Percentiles rank a stretch among this genome's conserved stretches.
Evolutionary conservation across 2,329 filamentous ascomycete genomes (phyloP).

Genomic region (Claviceps sp.): DNA sequence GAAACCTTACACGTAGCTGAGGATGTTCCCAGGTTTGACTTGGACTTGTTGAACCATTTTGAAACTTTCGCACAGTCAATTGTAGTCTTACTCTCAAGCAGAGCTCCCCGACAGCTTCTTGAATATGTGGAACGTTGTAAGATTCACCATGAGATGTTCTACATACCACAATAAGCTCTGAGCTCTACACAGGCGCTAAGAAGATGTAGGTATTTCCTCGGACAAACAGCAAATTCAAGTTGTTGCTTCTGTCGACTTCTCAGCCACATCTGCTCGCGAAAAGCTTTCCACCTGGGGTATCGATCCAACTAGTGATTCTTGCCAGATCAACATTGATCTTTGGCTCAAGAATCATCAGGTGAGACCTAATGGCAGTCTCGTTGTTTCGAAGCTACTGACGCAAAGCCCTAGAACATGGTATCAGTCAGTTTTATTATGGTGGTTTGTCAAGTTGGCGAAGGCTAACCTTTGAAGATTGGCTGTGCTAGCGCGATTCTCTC

Average conservation of each 20-base stretch:
- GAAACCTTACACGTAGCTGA: slow-evolving; percentile 64
- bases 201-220: neutral
- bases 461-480: slow-evolving; percentile 41
- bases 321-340: neutral
- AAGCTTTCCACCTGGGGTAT: neutral
- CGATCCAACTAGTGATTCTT: neutral
- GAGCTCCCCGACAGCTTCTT: slow-evolving; percentile 28
- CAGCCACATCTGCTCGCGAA: slow-evolving; percentile 2
- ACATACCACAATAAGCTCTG: neutral
- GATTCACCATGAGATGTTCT: neutral
- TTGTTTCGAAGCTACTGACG: neutral
- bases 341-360: neutral
- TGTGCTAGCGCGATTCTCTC: slow-evolving; percentile 81
- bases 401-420: slow-evolving; percentile 61
- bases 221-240: neutral
- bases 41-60: slow-evolving; percentile 53
- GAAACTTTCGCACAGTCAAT: slow-evolving; percentile 42
- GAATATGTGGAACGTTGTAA: slow-evolving; percentile 6
- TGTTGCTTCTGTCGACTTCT: slow-evolving; percentile 3
- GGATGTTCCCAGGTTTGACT: slow-evolving; percentile 56
- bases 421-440: slow-evolving; percentile 35
- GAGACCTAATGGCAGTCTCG: neutral
- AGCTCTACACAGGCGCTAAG: slow-evolving; percentile 14
- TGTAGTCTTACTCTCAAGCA: slow-evolving; percentile 37
- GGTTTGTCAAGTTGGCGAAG: neutral